These are phyloP conservation scores for Naumovozyma castellii DNA, from an alignment of 805 yeast genomes.

Conservation along the genomic window DNA sequence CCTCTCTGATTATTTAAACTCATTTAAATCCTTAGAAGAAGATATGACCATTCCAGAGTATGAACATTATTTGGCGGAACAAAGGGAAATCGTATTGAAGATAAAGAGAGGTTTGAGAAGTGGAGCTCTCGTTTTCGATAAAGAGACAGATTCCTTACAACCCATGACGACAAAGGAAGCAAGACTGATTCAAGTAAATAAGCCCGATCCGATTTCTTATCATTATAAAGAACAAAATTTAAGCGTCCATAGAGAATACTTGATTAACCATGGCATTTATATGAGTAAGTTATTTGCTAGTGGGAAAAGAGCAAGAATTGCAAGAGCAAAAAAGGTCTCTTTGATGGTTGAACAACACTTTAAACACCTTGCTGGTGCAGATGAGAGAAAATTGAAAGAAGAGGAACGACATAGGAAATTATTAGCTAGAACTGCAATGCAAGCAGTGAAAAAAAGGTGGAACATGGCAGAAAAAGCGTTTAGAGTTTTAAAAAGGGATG, in stretches of 20 bases:
- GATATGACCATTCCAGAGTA: conserved; percentile 55
- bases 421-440: conserved; percentile 72
- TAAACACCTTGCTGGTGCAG: conserved; percentile 78
- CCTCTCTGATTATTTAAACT: conserved; percentile 39
- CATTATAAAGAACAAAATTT: conserved; percentile 29
- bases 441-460: conserved; percentile 88
- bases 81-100: conserved; percentile 34
- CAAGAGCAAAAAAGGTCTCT: conserved; percentile 64
- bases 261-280: conserved; percentile 64
- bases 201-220: conserved; percentile 39
- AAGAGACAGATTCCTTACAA: conserved; percentile 32
- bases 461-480: conserved; percentile 75
- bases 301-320: conserved; percentile 50
- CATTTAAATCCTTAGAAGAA: conserved; percentile 52
- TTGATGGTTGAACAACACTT: conserved; percentile 80
- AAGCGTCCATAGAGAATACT: conserved; percentile 59
- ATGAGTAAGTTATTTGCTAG: conserved; percentile 64
- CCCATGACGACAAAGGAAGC: conserved; percentile 37
- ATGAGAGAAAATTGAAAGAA: conserved; percentile 69
- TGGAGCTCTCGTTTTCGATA: conserved; percentile 38
- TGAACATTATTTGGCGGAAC: conserved; percentile 45
- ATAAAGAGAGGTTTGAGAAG: conserved; percentile 40
- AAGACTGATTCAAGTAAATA: conserved; percentile 30
- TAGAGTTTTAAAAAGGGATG: conserved; percentile 61
- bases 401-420: conserved; percentile 59